Evolutionary conservation across 768 basidiomycete genomes (phyloP).

Genomic region (Russula brevipes): DNA sequence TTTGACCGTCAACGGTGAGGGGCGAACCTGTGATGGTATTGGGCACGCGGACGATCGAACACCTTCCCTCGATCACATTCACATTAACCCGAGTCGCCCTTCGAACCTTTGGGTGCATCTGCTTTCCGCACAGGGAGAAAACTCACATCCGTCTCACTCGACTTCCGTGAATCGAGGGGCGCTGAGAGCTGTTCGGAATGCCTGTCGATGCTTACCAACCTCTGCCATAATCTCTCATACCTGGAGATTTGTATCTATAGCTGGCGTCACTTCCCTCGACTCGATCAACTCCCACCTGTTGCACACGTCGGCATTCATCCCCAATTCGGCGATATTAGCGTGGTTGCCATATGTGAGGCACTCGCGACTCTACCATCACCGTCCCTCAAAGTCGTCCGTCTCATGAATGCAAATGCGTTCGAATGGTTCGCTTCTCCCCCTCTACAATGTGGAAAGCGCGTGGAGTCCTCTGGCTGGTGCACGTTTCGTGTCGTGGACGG

Average conservation of each 20-base stretch:
- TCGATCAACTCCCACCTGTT: neutral
- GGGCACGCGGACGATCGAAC: neutral
- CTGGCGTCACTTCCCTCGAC: slow-evolving; percentile 6
- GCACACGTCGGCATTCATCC: slow-evolving; percentile 3
- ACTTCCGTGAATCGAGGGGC: neutral
- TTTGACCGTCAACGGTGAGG: neutral
- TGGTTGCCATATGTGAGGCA: slow-evolving; percentile 3
- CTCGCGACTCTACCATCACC: slow-evolving; percentile 6
- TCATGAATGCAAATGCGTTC: neutral
- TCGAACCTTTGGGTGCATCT: slow-evolving; percentile 12
- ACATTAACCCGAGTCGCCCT: slow-evolving; percentile 4
- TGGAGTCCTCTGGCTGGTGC: slow-evolving; percentile 6
- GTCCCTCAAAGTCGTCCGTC: slow-evolving; percentile 7
- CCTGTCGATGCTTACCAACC: neutral
- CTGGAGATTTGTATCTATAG: slow-evolving; percentile 11
- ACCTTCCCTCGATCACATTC: slow-evolving; percentile 13
- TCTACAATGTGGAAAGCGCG: slow-evolving; percentile 12
- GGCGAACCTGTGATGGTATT: neutral
- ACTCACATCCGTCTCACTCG: slow-evolving; percentile 16
- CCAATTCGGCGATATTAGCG: neutral
- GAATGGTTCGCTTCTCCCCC: slow-evolving; percentile 5
- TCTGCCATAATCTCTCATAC: slow-evolving; percentile 11
- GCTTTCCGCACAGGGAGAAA: slow-evolving; percentile 1
- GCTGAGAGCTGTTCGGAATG: neutral
- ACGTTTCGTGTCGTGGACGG: slow-evolving; percentile 11